Evolutionary conservation across 2,329 filamentous ascomycete species (phyloP).

Genomic region (Massarina eburnea): DNA sequence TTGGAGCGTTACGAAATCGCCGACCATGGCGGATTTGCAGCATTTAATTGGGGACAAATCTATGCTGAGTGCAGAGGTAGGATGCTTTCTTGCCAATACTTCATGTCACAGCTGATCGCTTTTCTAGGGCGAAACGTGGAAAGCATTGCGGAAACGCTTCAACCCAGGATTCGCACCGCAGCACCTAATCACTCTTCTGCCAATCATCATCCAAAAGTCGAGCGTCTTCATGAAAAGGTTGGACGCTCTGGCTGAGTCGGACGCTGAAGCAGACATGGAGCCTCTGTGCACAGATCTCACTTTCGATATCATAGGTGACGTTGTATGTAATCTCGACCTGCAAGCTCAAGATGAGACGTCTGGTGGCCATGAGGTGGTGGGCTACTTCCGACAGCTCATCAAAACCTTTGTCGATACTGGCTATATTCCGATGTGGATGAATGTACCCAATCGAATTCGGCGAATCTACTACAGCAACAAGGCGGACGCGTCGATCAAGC

Average conservation of each 20-base stretch:
- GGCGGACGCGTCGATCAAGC: constrained; percentile 30
- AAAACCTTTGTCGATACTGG: constrained; percentile 24
- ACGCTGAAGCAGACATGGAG: constrained; percentile 32
- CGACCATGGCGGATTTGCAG: constrained; percentile 27
- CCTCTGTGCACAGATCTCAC: constrained; percentile 33
- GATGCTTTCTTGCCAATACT: background rate
- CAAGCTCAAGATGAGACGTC: constrained; percentile 27
- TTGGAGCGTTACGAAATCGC: constrained; percentile 37
- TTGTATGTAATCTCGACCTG: constrained; percentile 32
- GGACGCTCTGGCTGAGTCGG: constrained; percentile 26
- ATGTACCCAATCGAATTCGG: constrained; percentile 19
- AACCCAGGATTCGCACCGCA: constrained; percentile 42
- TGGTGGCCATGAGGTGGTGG: constrained; percentile 26
- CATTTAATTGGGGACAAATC: constrained; percentile 31
- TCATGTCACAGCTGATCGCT: background rate
- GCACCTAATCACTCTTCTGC: constrained; percentile 39
- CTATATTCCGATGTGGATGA: constrained; percentile 22
- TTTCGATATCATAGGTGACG: constrained; percentile 40
- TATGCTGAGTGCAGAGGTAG: constrained; percentile 27
- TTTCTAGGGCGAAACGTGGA: constrained; percentile 34
- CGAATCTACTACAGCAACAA: constrained; percentile 23
- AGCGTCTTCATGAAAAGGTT: constrained; percentile 34
- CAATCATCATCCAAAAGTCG: constrained; percentile 40
- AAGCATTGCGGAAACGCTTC: constrained; percentile 37
- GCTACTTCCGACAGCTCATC: constrained; percentile 23